These are phyloP conservation scores for Entrophospora sp. DNA, from an alignment of 192 early-diverging fungal genomes.

Conservation along the genomic window DNA sequence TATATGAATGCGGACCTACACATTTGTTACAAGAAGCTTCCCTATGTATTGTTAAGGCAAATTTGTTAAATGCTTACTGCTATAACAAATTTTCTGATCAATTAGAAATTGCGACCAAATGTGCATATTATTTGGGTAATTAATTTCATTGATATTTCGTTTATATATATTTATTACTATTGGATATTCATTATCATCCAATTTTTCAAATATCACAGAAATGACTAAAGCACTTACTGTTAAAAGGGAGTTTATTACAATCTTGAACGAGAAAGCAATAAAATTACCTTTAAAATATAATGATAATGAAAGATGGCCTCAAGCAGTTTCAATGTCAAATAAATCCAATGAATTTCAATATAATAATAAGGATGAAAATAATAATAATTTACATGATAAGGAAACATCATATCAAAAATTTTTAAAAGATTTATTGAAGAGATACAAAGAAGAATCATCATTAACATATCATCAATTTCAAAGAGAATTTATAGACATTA, in stretches of 20 bases:
- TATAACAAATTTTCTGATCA: slow-evolving; percentile 1
- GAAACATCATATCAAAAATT: slow-evolving; percentile 13
- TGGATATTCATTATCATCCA: too few relatives aligned
- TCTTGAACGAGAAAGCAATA: slow-evolving; percentile 40
- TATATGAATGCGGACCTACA: slow-evolving; percentile 28
- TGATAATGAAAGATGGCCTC: slow-evolving; percentile 30
- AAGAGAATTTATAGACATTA: slow-evolving; percentile 38
- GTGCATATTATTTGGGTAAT: slow-evolving; percentile 45
- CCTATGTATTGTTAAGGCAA: slow-evolving; percentile 24
- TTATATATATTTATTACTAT: too few relatives aligned
- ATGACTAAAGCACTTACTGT: slow-evolving; percentile 51
- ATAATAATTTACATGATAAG: neutral
- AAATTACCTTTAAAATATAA: slow-evolving; percentile 11
- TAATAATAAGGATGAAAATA: neutral
- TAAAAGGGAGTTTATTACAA: slow-evolving; percentile 51
- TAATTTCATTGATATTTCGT: too few relatives aligned
- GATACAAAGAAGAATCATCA: slow-evolving; percentile 33
- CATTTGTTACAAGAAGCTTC: slow-evolving; percentile 29
- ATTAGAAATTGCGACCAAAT: slow-evolving; percentile 22
- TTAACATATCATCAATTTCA: slow-evolving; percentile 36
- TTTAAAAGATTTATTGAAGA: slow-evolving; percentile 20
- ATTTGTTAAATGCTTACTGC: slow-evolving; percentile 32
- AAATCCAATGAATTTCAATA: neutral
- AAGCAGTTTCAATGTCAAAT: slow-evolving; percentile 20
- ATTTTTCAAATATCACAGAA: too few relatives aligned